Base-by-base conservation (phyloP, 2,329 filamentous ascomycete species). In the Byssochlamys sp. region DNA sequence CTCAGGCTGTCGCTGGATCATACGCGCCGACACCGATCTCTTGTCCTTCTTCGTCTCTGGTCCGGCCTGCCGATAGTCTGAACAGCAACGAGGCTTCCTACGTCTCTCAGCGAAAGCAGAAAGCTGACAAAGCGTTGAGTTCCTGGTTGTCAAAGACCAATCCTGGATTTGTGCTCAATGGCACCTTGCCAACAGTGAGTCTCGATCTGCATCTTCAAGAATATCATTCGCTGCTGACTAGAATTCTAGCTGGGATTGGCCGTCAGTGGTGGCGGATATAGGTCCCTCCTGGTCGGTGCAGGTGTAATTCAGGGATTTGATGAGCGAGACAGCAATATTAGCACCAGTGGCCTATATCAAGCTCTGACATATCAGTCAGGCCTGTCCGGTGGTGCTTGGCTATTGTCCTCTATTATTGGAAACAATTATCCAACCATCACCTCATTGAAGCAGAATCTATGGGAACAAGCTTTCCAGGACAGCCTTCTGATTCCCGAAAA, bases 381-480 rank as follows among this genome's bases (percentile, higher is more conserved):
- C 7, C 67, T 80, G 2, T 78, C 76, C n/a, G 75, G 76, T 27
- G 77, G 78, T 45, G 63, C 67, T 2, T 80, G 77, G 78, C 66
- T 80, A n/a, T 61, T 79, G 1, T 73, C 73, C 2, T 77, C 76
- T 2, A 56, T 79, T 19, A 70, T 72, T 10, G 77, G 75, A 6
- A 78, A 78, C 64, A 75, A 78, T 59, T 78, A 73, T 64, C 74
- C 76, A 1, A 78, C 76, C 1, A 69, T 79, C 54, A 71, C 70
- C 3, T 68, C 66, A 29, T 64, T 80, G 4, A 64, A 68, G 28
- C 65, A 71, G 14, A 69, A 66, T 11, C 63, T 78, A 2, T 80
- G 77, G 77, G 64, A 71, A 27, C 39, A 65, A n/a, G 67, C 69
- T 1, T 74, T 79, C 57, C 58, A 68, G 48, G 65, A 74, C 51